Evolutionary conservation across 805 yeast genomes (phyloP).

Genomic region (Candida rishiriensis): DNA sequence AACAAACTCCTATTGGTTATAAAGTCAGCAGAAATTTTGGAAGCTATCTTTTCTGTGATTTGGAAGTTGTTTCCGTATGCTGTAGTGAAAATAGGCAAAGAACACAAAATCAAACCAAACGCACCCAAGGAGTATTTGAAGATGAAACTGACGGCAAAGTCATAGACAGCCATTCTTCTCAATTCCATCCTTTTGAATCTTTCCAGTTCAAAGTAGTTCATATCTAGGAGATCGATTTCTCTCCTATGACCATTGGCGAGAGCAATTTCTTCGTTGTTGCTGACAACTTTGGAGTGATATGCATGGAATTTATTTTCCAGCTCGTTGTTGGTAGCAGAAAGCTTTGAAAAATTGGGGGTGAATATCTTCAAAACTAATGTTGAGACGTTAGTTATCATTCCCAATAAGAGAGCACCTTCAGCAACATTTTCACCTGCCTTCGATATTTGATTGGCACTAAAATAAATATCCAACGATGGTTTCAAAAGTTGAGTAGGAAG

Average conservation of each 20-base stretch:
- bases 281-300: conserved; percentile 74
- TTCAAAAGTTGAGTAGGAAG: conserved; percentile 81
- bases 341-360: conserved; percentile 86
- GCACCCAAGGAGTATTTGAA: conserved; percentile 97
- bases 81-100: conserved; percentile 72
- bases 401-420: conserved; percentile 75
- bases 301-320: conserved; percentile 83
- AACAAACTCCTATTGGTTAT: conserved; percentile 83
- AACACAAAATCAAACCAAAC: conserved; percentile 81
- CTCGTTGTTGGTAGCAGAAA: conserved; percentile 69
- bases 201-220: conserved; percentile 75
- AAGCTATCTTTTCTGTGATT: conserved; percentile 34
- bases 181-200: conserved; percentile 71
- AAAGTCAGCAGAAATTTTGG: conserved; percentile 66
- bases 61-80: conserved; percentile 35
- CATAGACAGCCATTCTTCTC: conserved; percentile 69
- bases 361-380: conserved; percentile 67
- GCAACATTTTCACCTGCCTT: conserved; percentile 63
- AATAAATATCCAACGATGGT: conserved; percentile 72
- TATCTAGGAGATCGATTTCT: conserved; percentile 74
- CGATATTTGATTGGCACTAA: conserved; percentile 76
- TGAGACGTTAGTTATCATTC: conserved; percentile 75
- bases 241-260: conserved; percentile 74
- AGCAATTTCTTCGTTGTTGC: conserved; percentile 84
- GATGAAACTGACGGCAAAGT: conserved; percentile 80